Evolutionary conservation across 2,329 filamentous ascomycete genomes (phyloP).

Genomic region (Mariannaea elegans): DNA sequence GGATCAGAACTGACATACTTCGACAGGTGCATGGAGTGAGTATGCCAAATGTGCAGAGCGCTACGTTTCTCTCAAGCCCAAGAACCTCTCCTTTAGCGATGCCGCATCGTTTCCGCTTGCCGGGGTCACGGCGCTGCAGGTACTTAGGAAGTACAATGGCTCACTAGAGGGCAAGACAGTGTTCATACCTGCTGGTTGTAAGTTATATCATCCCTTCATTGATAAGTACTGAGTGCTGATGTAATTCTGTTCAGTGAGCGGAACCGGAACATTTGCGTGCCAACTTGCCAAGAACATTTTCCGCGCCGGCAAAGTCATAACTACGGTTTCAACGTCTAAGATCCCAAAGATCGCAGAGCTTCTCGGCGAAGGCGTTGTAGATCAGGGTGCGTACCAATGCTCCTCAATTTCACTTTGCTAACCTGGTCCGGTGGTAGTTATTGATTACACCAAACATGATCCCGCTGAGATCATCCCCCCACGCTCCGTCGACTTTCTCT

Average conservation of each 20-base stretch:
- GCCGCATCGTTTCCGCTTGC: slow-evolving; percentile 56
- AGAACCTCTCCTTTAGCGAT: slow-evolving; percentile 50
- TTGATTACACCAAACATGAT: slow-evolving; percentile 36
- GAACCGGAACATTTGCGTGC: slow-evolving; percentile 41
- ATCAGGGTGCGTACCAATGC: slow-evolving; percentile 39
- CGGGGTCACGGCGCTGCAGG: slow-evolving; percentile 51
- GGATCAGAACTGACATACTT: neutral
- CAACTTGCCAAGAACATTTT: slow-evolving; percentile 57
- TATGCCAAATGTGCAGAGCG: slow-evolving; percentile 45
- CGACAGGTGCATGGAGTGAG: slow-evolving; percentile 48
- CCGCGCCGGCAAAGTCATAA: slow-evolving; percentile 54
- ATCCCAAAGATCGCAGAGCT: slow-evolving; percentile 47
- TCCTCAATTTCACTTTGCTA: neutral
- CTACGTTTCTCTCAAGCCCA: slow-evolving; percentile 51
- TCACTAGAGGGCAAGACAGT: slow-evolving; percentile 48
- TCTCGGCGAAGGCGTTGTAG: slow-evolving; percentile 49
- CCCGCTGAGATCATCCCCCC: slow-evolving; percentile 40
- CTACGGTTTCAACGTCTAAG: slow-evolving; percentile 54
- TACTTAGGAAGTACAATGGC: slow-evolving; percentile 47
- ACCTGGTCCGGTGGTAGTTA: slow-evolving; percentile 22
- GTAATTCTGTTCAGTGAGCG: slow-evolving; percentile 25
- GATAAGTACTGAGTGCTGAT: neutral
- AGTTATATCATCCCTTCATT: slow-evolving; percentile 8
- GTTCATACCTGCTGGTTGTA: slow-evolving; percentile 38
- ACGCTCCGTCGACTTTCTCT: slow-evolving; percentile 52